A percentile compares a stretch with the other conserved stretches of the same genome.
These are phyloP conservation scores for Kodamaea ohmeri DNA, from an alignment of 1,139 yeast species.

Conservation along the genomic window DNA sequence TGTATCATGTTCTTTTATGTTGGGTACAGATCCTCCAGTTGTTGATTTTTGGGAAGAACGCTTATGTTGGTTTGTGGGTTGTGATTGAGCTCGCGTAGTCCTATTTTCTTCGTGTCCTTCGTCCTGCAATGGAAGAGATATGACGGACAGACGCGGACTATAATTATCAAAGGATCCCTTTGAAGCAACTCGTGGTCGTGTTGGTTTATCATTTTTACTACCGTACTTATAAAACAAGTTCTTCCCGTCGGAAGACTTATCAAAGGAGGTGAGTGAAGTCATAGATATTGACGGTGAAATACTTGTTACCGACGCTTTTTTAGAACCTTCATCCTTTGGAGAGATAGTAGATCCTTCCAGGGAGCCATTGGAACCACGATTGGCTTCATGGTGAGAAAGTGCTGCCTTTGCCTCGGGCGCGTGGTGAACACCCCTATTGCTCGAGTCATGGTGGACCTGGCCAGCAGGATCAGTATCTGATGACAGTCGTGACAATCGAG, in stretches of 20 bases:
- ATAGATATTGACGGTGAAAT: conserved; percentile 14
- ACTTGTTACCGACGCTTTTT: conserved; percentile 12
- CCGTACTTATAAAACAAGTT: conserved; percentile 14
- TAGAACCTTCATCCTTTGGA: conserved; percentile 1
- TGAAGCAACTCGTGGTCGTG: conserved; percentile 6
- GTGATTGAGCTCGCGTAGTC: neutral
- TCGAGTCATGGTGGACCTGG: conserved; percentile 12
- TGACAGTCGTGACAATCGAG: conserved; percentile 1
- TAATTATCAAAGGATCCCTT: conserved; percentile 15
- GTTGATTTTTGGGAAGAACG: conserved; percentile 1
- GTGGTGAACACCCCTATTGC: conserved; percentile 4
- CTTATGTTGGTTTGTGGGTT: conserved; percentile 1
- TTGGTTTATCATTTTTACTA: conserved; percentile 5
- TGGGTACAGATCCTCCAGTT: neutral
- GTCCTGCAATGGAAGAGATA: conserved; percentile 14
- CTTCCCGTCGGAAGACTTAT: conserved; percentile 8
- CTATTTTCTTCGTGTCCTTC: conserved; percentile 1
- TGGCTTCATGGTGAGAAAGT: neutral
- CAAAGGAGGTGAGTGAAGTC: conserved; percentile 7
- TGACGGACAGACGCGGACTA: conserved; percentile 19
- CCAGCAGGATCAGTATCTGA: conserved; percentile 13
- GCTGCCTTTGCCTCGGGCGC: neutral
- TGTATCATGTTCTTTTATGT: neutral
- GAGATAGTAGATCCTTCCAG: conserved; percentile 5
- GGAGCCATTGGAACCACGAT: conserved; percentile 5